Conservation (phyloP, 805 yeast species). For the Yamadazyma laniorum region DNA sequence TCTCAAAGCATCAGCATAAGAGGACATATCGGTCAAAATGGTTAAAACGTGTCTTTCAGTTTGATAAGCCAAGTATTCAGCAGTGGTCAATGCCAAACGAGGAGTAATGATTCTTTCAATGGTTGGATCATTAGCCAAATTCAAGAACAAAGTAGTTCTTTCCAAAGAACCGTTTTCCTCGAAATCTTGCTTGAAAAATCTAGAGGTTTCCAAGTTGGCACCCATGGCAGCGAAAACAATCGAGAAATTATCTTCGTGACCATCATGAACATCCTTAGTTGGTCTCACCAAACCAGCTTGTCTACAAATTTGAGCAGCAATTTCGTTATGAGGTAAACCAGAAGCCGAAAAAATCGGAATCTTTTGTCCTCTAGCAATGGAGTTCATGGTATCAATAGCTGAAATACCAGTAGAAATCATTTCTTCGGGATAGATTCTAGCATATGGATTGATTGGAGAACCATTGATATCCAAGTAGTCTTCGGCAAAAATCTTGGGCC, state of each 20-base stretch:
- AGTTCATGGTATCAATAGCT: constrained; percentile 98
- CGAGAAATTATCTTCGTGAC: constrained; percentile 98
- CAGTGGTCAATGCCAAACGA: constrained; percentile 96
- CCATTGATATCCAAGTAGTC: constrained; percentile 98
- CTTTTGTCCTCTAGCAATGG: constrained; percentile 99
- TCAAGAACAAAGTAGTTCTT: constrained; percentile 94
- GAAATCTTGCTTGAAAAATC: constrained; percentile 98
- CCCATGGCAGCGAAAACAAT: constrained; percentile 99
- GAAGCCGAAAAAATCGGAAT: constrained; percentile 99
- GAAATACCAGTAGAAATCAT: constrained; percentile 99
- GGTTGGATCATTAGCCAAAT: constrained; percentile 98
- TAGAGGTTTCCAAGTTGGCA: constrained; percentile 96
- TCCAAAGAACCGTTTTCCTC: constrained; percentile 98
- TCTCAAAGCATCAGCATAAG: constrained; percentile 99
- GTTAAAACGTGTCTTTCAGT: constrained; percentile 99
- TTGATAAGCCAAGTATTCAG: constrained; percentile 97
- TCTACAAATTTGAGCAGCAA: constrained; percentile 99
- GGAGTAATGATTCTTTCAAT: constrained; percentile 99
- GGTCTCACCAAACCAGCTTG: constrained; percentile 99
- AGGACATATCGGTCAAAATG: constrained; percentile 97
- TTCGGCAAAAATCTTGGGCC: constrained; percentile 98
- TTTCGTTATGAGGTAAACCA: constrained; percentile 98
- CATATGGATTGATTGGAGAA: constrained; percentile 96
- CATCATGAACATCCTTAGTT: constrained; percentile 98
- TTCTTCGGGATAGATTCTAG: constrained; percentile 99